Evolutionary conservation across 306 rosid species (phyloP).

Genomic region (Casuarina cunninghamiana): DNA sequence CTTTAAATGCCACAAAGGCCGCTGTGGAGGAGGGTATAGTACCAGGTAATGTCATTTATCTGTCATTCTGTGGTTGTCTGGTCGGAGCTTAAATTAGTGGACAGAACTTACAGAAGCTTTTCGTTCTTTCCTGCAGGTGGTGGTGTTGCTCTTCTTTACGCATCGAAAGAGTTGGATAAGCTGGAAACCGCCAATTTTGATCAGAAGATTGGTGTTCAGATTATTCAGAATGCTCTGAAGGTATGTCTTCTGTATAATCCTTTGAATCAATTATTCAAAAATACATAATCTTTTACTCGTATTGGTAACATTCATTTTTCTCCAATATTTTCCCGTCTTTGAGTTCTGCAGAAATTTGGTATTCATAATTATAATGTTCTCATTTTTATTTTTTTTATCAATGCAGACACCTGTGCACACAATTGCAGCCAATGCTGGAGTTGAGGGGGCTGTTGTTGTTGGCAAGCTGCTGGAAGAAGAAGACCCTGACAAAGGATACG

Average conservation of each 20-base stretch:
- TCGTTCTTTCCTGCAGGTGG: slow-evolving; percentile 48
- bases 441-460: slow-evolving; percentile 96
- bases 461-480: slow-evolving; percentile 90
- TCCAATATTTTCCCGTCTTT: not conserved
- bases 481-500: slow-evolving; percentile 84
- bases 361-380: not conserved
- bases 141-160: slow-evolving; percentile 97
- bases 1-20: slow-evolving; percentile 94
- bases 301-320: not conserved
- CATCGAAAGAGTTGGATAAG: slow-evolving; percentile 78
- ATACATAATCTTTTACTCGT: no score
- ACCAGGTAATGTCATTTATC: slow-evolving; percentile 45
- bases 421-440: slow-evolving; percentile 96
- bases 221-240: slow-evolving; percentile 92
- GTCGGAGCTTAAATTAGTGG: not conserved
- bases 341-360: not conserved
- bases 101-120: slow-evolving; percentile 7
- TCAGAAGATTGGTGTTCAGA: slow-evolving; percentile 94
- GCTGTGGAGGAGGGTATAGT: slow-evolving; percentile 97
- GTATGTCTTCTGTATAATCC: slow-evolving; percentile 29
- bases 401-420: slow-evolving; percentile 90
- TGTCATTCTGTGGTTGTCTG: not conserved
- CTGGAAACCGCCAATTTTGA: slow-evolving; percentile 87
- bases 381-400: slow-evolving; percentile 1
- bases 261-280: not conserved